A percentile compares a stretch with the other conserved stretches of the same genome.
phyloP scores from a whole-genome alignment of 495 filamentous ascomycete genomes.

The Neurospora africana region DNA sequence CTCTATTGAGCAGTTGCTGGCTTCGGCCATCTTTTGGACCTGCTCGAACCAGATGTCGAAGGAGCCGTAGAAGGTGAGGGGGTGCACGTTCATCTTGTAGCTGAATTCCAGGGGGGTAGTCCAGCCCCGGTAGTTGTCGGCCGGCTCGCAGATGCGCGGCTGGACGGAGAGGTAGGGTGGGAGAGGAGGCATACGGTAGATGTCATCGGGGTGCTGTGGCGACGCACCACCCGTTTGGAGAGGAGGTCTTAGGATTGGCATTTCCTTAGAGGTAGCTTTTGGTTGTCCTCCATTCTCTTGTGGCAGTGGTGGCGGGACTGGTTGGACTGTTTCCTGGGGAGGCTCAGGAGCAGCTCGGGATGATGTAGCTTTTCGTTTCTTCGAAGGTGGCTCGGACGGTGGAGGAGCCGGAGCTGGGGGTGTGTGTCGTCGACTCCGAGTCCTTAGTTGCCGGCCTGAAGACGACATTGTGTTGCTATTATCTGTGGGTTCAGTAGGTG shows the following conservation, averaged over 20 bases:
- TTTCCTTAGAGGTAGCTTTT: background rate
- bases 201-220: background rate
- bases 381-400: background rate
- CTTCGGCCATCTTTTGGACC: constrained; percentile 11
- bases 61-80: constrained; percentile 3
- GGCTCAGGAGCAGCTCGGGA: background rate
- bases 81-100: constrained; percentile 5
- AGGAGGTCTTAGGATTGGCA: background rate
- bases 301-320: background rate
- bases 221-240: background rate
- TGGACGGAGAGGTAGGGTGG: constrained; percentile 1
- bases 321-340: background rate
- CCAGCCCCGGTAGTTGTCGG: background rate
- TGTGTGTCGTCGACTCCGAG: background rate
- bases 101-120: constrained; percentile 2
- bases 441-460: background rate
- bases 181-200: background rate
- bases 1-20: constrained; percentile 7
- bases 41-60: constrained; percentile 8
- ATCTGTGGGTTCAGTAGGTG: background rate
- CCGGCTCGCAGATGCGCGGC: constrained; percentile 5
- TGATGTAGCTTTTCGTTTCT: background rate
- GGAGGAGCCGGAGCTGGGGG: background rate
- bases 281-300: background rate
- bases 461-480: background rate